Conservation (phyloP, 2,329 filamentous ascomycete genomes). For the Pestalotiopsis sp. region DNA sequence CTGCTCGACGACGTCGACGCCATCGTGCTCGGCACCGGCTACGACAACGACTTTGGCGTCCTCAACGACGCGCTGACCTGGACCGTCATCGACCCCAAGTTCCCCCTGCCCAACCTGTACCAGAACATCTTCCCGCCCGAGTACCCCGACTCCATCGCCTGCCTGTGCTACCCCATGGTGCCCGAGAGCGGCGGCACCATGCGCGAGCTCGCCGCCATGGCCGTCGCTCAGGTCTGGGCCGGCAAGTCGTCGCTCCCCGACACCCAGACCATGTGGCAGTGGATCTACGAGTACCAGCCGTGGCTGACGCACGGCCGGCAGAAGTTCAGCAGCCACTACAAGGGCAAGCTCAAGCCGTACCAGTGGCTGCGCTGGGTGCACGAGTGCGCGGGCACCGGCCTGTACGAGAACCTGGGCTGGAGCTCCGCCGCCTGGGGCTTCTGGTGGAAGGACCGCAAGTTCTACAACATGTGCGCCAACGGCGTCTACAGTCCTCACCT, state of each 20-base stretch:
- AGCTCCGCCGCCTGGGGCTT: not conserved
- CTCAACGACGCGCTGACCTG: conserved; percentile 8
- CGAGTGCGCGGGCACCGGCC: not conserved
- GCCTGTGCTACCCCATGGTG: conserved; percentile 9
- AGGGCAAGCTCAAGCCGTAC: conserved; percentile 2
- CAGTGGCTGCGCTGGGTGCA: conserved; percentile 6
- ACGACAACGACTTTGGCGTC: conserved; percentile 7
- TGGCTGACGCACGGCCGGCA: conserved; percentile 9
- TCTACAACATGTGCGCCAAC: conserved; percentile 8
- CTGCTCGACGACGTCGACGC: conserved; percentile 2
- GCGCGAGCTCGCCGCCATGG: conserved; percentile 6
- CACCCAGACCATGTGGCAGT: conserved; percentile 2
- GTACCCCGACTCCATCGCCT: conserved; percentile 6
- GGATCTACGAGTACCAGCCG: conserved; percentile 11
- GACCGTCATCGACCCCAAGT: conserved; percentile 8
- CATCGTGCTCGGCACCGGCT: conserved; percentile 8
- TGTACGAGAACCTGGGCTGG: conserved; percentile 7
- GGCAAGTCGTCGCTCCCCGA: conserved; percentile 2
- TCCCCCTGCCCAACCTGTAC: conserved; percentile 7
- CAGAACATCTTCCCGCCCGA: conserved; percentile 8
- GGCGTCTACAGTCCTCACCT: conserved; percentile 1
- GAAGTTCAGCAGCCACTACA: conserved; percentile 5
- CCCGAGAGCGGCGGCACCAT: conserved; percentile 5
- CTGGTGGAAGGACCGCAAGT: conserved; percentile 8
- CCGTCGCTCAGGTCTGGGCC: conserved; percentile 6